These are phyloP conservation scores for Coelastrella sp. DNA, from an alignment of 139 green algal species.

Conservation along the genomic window DNA sequence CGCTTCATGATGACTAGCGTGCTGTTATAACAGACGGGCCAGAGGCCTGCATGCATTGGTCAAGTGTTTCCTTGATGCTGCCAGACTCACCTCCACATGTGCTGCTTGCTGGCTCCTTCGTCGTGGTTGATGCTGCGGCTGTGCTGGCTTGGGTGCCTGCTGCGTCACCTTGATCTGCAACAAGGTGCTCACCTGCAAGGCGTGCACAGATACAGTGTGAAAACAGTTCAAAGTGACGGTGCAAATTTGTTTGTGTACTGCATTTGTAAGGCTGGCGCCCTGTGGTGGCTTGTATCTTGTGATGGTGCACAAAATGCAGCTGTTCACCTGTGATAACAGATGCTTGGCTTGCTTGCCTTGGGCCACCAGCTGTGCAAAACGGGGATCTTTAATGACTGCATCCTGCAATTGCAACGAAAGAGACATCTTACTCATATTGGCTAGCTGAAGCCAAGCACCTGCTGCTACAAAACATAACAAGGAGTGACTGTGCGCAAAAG, in stretches of 20 bases:
- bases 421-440: too few species aligned
- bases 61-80: too few species aligned
- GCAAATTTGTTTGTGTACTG: too few species aligned
- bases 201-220: too few species aligned
- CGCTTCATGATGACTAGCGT: too few species aligned
- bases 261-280: too few species aligned
- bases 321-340: slow-evolving; percentile 19
- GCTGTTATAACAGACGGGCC: too few species aligned
- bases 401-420: background rate
- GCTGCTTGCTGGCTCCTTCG: background rate
- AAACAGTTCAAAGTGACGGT: too few species aligned
- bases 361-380: background rate
- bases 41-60: too few species aligned
- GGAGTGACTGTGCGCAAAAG: too few species aligned
- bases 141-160: background rate
- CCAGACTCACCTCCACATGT: background rate
- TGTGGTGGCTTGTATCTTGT: background rate
- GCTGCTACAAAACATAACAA: too few species aligned
- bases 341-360: slow-evolving; percentile 16
- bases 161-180: slow-evolving; percentile 16
- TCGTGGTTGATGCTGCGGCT: background rate
- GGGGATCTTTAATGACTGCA: background rate
- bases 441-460: too few species aligned
- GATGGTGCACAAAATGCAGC: background rate
- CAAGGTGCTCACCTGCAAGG: slow-evolving; percentile 12